These are phyloP conservation scores for Apiospora hydei DNA, from an alignment of 2,329 filamentous ascomycete species.

Conservation along the genomic window DNA sequence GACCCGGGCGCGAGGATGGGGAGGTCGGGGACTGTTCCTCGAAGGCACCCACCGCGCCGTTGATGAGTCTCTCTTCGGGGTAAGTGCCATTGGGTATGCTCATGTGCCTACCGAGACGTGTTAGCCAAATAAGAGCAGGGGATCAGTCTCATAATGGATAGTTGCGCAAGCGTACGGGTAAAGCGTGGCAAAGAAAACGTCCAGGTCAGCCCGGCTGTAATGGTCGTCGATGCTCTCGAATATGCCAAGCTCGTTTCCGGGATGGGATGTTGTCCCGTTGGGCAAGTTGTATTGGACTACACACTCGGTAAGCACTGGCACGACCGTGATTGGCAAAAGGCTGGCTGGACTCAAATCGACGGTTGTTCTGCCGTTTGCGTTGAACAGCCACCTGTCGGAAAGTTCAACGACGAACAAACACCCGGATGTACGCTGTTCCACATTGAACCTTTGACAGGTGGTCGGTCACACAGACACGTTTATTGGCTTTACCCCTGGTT, in stretches of 20 bases:
- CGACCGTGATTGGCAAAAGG: neutral
- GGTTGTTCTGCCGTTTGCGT: too few relatives aligned
- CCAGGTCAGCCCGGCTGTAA: constrained; percentile 44
- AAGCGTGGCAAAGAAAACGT: constrained; percentile 40
- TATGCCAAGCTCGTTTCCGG: constrained; percentile 38
- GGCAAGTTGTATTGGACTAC: constrained; percentile 36
- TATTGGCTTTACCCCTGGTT: too few relatives aligned
- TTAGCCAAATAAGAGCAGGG: neutral
- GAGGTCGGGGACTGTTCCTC: constrained; percentile 29
- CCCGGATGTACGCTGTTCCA: too few relatives aligned
- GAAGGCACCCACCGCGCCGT: constrained; percentile 43
- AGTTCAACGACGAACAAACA: too few relatives aligned
- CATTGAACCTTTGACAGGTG: too few relatives aligned
- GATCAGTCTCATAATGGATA: constrained; percentile 30
- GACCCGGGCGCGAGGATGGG: constrained; percentile 31
- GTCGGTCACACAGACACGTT: too few relatives aligned
- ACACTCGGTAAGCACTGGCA: constrained; percentile 20
- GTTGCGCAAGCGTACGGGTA: constrained; percentile 33
- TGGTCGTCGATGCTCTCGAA: constrained; percentile 48
- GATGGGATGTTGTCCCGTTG: constrained; percentile 30
- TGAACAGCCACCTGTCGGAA: too few relatives aligned
- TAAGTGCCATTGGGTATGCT: constrained; percentile 43
- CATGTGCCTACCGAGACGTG: neutral
- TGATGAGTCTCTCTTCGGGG: constrained; percentile 44
- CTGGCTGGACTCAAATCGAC: too few relatives aligned